Percentiles rank a stretch among this genome's conserved stretches.
These are phyloP conservation scores for Ampelocalamus luodianensis DNA, from an alignment of 176 grass and related monocot genomes.

Conservation along the genomic window DNA sequence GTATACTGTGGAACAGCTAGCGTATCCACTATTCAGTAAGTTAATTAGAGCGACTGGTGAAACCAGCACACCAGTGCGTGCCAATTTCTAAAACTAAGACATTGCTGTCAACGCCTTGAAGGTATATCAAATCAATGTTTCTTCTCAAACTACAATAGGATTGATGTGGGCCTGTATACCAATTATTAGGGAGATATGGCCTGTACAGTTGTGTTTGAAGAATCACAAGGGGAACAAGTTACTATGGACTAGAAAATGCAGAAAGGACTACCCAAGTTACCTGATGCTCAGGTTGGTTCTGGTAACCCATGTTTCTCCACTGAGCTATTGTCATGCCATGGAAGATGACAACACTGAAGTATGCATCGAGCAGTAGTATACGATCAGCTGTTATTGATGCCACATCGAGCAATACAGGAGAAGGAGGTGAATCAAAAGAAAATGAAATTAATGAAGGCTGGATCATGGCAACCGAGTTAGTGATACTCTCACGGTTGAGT, in stretches of 20 bases:
- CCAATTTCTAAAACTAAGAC: not conserved
- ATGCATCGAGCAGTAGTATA: slow-evolving; percentile 94
- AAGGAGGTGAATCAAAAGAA: slow-evolving; percentile 85
- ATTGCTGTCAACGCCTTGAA: not conserved
- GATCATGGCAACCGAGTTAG: slow-evolving; percentile 96
- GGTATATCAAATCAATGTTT: not conserved
- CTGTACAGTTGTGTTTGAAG: not conserved
- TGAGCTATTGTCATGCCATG: slow-evolving; percentile 97
- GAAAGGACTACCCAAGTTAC: slow-evolving; percentile 47
- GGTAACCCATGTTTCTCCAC: slow-evolving; percentile 98
- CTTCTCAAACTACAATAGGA: slow-evolving; percentile 4
- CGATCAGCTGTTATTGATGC: slow-evolving; percentile 86
- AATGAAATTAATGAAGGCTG: slow-evolving; percentile 90
- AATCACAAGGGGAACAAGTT: not conserved
- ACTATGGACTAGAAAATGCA: not conserved
- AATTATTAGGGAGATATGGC: not conserved
- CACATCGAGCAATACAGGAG: slow-evolving; percentile 89
- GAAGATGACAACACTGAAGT: slow-evolving; percentile 98
- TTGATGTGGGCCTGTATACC: not conserved
- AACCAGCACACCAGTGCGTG: not conserved
- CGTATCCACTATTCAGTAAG: not conserved
- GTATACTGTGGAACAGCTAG: not conserved
- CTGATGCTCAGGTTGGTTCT: slow-evolving; percentile 98
- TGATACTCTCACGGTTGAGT: slow-evolving; percentile 89
- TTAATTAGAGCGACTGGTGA: not conserved